These are phyloP conservation scores for Kwoniella sp. DNA, from an alignment of 768 basidiomycete species.

Conservation along the genomic window DNA sequence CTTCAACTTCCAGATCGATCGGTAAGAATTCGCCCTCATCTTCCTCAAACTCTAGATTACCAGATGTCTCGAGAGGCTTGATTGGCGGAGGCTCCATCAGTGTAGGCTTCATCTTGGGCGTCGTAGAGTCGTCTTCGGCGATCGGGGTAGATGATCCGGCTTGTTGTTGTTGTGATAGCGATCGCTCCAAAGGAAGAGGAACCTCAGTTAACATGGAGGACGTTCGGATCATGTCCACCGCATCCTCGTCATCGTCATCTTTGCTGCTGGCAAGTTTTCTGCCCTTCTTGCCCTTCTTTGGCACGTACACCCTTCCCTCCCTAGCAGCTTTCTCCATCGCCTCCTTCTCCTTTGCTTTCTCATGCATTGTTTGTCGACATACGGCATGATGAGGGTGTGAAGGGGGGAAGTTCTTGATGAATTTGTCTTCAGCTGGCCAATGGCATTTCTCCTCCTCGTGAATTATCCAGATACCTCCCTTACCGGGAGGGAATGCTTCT, in stretches of 20 bases:
- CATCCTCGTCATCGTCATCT: conserved; percentile 33
- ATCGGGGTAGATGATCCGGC: neutral
- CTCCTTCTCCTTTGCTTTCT: conserved; percentile 43
- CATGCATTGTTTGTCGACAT: conserved; percentile 47
- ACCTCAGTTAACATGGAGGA: conserved; percentile 25
- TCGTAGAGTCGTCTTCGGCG: conserved; percentile 10
- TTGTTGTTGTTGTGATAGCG: conserved; percentile 9
- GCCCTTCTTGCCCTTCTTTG: conserved; percentile 52
- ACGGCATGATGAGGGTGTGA: conserved; percentile 41
- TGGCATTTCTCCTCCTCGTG: conserved; percentile 49
- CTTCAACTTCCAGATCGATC: conserved; percentile 14
- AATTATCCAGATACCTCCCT: conserved; percentile 53
- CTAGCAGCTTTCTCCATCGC: conserved; percentile 42
- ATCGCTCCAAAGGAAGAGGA: conserved; percentile 2
- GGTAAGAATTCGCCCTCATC: conserved; percentile 44
- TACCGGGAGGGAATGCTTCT: conserved; percentile 44
- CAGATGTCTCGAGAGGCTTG: conserved; percentile 4
- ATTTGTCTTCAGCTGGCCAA: conserved; percentile 48
- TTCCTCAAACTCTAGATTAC: conserved; percentile 22
- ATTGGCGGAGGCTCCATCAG: conserved; percentile 16
- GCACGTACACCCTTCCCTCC: conserved; percentile 45
- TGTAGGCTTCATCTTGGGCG: conserved; percentile 10
- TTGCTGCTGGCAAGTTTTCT: conserved; percentile 31
- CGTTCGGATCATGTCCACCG: conserved; percentile 32
- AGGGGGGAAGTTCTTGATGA: conserved; percentile 50